Conservation (phyloP, 2,329 filamentous ascomycete species). For the Aspergillus texensis region DNA sequence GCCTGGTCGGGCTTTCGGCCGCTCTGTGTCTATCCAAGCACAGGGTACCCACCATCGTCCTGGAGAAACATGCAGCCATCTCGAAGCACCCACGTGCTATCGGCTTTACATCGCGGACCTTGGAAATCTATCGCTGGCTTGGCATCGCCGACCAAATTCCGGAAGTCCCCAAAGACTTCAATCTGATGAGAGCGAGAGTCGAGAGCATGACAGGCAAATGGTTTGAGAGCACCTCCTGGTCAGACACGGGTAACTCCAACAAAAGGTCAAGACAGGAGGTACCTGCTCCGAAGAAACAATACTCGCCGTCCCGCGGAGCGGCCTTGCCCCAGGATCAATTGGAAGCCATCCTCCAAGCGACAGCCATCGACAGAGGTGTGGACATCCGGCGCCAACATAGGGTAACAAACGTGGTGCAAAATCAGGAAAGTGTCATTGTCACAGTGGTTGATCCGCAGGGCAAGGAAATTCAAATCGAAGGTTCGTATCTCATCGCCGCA, state of each 20-base stretch:
- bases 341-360: slow-evolving; percentile 41
- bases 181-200: slow-evolving; percentile 24
- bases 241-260: slow-evolving; percentile 7
- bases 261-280: neutral
- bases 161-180: slow-evolving; percentile 19
- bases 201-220: slow-evolving; percentile 25
- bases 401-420: slow-evolving; percentile 28
- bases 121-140: slow-evolving; percentile 40
- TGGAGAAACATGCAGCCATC: slow-evolving; percentile 41
- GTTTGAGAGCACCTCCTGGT: slow-evolving; percentile 24
- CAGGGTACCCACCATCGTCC: slow-evolving; percentile 35
- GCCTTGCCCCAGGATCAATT: slow-evolving; percentile 44
- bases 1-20: slow-evolving; percentile 44
- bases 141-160: slow-evolving; percentile 30
- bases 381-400: slow-evolving; percentile 40
- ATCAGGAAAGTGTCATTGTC: slow-evolving; percentile 28
- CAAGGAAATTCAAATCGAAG: slow-evolving; percentile 23
- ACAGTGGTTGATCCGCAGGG: slow-evolving; percentile 21
- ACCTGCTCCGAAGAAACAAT: slow-evolving; percentile 22
- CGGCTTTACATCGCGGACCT: slow-evolving; percentile 41
- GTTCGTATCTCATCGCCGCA: slow-evolving; percentile 43
- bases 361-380: slow-evolving; percentile 35
- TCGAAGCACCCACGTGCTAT: slow-evolving; percentile 44
- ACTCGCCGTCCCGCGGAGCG: slow-evolving; percentile 27
- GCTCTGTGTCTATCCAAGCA: slow-evolving; percentile 40